Conservation (phyloP, 2,329 filamentous ascomycete genomes). For the Colletotrichum sp. region DNA sequence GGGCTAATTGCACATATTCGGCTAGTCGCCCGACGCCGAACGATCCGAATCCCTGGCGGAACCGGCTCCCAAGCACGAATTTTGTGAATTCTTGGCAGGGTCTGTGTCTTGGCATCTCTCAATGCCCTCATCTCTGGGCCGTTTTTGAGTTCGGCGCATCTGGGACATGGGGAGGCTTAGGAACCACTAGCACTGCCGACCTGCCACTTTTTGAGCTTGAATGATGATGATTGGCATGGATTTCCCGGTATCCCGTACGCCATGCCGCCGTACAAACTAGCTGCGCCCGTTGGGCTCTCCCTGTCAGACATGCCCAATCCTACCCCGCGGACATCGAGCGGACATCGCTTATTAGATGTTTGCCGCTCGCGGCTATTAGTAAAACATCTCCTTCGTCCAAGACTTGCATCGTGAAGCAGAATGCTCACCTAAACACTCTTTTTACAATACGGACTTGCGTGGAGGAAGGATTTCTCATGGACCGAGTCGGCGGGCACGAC, state of each 20-base stretch:
- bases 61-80: background rate
- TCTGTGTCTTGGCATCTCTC: background rate
- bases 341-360: background rate
- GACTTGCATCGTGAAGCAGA: background rate
- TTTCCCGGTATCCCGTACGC: background rate
- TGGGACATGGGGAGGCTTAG: background rate
- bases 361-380: background rate
- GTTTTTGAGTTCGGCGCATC: background rate
- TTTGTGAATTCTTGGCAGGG: background rate
- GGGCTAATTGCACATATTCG: background rate
- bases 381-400: background rate
- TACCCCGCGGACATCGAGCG: background rate
- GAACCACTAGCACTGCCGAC: background rate
- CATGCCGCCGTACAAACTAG: background rate
- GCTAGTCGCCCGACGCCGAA: background rate
- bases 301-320: background rate
- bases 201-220: background rate
- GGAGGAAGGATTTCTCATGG: background rate
- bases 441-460: background rate
- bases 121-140: background rate
- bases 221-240: background rate
- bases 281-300: background rate
- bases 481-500: constrained; percentile 4
- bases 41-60: background rate
- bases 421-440: background rate